phyloP scores from a whole-genome alignment of 2,329 filamentous ascomycete species.

The Penicillium sp. region DNA sequence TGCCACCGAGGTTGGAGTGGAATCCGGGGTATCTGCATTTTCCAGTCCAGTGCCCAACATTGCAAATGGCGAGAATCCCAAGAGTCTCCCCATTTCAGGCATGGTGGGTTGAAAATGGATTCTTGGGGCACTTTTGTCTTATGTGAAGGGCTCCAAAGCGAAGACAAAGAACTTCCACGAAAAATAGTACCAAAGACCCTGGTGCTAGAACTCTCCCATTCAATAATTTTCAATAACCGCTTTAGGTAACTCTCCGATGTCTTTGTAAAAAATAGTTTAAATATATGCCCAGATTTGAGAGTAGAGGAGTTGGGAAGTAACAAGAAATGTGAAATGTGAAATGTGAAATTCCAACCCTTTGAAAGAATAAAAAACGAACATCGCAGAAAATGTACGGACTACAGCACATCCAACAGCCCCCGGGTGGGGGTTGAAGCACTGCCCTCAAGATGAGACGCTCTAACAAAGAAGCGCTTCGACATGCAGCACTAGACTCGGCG shows the following conservation, averaged over 20 bases:
- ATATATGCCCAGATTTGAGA: not conserved
- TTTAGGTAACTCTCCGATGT: not conserved
- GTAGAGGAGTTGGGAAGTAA: not conserved
- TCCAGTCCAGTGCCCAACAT: not conserved
- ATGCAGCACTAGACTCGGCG: not conserved
- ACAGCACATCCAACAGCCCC: not conserved
- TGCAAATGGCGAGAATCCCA: not conserved
- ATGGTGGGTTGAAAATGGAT: not conserved
- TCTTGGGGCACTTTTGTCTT: not conserved
- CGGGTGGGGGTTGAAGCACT: constrained; percentile 4
- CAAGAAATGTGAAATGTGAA: not conserved
- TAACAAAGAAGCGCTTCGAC: constrained; percentile 4
- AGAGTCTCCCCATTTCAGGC: not conserved
- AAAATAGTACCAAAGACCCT: not conserved
- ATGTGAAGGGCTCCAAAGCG: not conserved
- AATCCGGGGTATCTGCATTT: not conserved
- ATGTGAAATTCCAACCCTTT: not conserved
- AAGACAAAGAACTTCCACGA: not conserved
- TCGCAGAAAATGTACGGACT: not conserved
- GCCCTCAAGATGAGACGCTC: constrained; percentile 1
- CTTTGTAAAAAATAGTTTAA: not conserved
- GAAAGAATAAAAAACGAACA: not conserved
- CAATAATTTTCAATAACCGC: not conserved
- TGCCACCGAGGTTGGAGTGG: not conserved
- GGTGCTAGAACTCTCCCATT: not conserved